A percentile compares a stretch with the other conserved stretches of the same genome.
phyloP scores from a whole-genome alignment of 495 filamentous ascomycete genomes.

The Daldinia loculata region DNA sequence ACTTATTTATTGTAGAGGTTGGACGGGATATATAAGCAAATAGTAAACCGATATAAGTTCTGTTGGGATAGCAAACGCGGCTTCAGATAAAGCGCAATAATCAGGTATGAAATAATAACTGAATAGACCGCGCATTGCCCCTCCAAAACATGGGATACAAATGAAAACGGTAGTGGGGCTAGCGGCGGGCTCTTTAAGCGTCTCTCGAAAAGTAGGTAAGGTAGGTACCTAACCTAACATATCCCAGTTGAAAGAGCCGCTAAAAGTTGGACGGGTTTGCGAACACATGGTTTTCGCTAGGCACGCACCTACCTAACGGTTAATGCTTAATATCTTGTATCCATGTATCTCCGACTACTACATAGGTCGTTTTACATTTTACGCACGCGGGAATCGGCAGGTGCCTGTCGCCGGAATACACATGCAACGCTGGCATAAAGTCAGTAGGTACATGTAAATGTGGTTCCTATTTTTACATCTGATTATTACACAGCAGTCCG shows the following conservation, averaged over 20 bases:
- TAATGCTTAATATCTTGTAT: too few relatives aligned
- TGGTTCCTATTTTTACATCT: constrained; percentile 6
- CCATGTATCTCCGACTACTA: not conserved
- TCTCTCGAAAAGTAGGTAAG: too few relatives aligned
- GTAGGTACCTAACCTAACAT: too few relatives aligned
- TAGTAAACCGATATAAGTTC: not conserved
- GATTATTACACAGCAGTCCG: not conserved
- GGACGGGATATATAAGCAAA: not conserved
- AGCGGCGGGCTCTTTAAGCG: not conserved
- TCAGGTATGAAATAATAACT: too few relatives aligned
- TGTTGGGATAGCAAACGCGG: not conserved
- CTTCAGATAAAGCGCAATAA: too few relatives aligned
- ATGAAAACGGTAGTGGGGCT: not conserved
- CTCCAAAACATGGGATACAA: not conserved
- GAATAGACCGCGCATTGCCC: not conserved
- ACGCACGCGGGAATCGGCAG: constrained; percentile 16
- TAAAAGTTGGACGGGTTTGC: too few relatives aligned
- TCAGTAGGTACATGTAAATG: constrained; percentile 1
- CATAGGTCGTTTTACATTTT: not conserved
- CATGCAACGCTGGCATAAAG: not conserved
- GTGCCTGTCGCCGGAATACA: constrained; percentile 3
- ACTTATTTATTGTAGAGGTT: not conserved
- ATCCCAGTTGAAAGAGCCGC: too few relatives aligned
- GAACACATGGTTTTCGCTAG: too few relatives aligned
- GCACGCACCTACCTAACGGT: too few relatives aligned